These are phyloP conservation scores for Grammothele lineata DNA, from an alignment of 768 basidiomycete genomes.

Conservation along the genomic window DNA sequence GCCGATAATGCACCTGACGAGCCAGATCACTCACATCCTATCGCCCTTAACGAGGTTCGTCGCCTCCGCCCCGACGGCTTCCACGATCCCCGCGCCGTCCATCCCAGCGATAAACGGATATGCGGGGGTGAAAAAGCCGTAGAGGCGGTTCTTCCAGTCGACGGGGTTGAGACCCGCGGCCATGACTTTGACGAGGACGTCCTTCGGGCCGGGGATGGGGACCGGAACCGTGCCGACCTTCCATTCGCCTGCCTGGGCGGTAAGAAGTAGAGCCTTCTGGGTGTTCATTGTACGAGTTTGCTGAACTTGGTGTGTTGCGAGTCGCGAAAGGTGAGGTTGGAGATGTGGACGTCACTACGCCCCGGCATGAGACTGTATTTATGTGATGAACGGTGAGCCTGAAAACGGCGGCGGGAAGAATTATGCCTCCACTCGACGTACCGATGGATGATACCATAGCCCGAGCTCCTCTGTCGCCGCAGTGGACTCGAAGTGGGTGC, in stretches of 20 bases:
- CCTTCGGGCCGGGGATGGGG: slow-evolving; percentile 27
- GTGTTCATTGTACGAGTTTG: neutral
- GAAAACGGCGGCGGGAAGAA: no score
- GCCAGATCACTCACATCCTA: slow-evolving; percentile 31
- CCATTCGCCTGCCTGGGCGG: slow-evolving; percentile 3
- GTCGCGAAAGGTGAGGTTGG: no score
- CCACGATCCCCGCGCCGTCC: slow-evolving; percentile 38
- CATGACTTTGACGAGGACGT: slow-evolving; percentile 29
- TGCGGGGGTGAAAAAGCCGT: slow-evolving; percentile 23
- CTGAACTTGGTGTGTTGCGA: no score
- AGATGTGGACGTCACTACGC: no score
- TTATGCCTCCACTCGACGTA: no score
- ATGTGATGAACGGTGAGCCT: no score
- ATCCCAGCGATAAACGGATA: slow-evolving; percentile 35
- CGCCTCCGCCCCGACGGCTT: slow-evolving; percentile 35
- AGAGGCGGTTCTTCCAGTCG: slow-evolving; percentile 28
- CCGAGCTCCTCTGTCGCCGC: no score
- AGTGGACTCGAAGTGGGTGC: no score
- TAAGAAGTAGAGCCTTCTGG: slow-evolving; percentile 16
- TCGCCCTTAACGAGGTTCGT: slow-evolving; percentile 34
- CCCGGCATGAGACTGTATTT: no score
- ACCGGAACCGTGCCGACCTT: slow-evolving; percentile 34
- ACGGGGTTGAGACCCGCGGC: slow-evolving; percentile 29
- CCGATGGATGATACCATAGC: no score
- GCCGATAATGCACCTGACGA: no score